phyloP scores from a whole-genome alignment of 257 asterid species.

The Eustoma russellianum region DNA sequence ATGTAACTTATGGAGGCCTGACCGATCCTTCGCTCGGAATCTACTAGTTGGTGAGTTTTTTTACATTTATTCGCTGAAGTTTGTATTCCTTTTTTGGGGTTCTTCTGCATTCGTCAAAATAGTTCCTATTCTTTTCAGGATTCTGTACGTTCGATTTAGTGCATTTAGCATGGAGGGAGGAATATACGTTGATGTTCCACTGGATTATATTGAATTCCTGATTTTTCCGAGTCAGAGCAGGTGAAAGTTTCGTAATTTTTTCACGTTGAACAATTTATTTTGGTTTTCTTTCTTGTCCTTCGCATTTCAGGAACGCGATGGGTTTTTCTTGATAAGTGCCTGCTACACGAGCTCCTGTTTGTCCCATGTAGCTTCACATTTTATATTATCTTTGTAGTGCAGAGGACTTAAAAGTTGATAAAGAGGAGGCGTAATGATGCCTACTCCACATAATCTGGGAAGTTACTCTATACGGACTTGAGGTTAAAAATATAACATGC shows the following conservation, averaged over 20 bases:
- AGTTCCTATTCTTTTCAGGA: constrained; percentile 13
- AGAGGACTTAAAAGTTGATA: too few species aligned
- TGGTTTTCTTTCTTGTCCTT: too few species aligned
- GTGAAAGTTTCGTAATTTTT: too few species aligned
- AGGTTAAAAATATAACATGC: too few species aligned
- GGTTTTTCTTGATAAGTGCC: neutral
- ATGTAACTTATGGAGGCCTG: constrained; percentile 10
- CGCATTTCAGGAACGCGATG: neutral
- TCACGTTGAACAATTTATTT: neutral
- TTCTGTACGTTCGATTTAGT: constrained; percentile 14
- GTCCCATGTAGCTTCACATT: too few species aligned
- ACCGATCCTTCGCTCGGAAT: constrained; percentile 5
- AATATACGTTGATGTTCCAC: constrained; percentile 31
- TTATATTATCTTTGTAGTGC: too few species aligned
- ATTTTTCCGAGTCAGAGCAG: constrained; percentile 63
- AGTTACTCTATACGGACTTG: too few species aligned
- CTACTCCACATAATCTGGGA: too few species aligned
- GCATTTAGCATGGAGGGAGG: constrained; percentile 44
- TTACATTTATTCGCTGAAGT: neutral
- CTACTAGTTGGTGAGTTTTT: constrained; percentile 16
- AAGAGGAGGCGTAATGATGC: too few species aligned
- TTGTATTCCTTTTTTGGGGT: neutral
- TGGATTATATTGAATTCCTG: constrained; percentile 69
- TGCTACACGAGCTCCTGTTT: too few species aligned
- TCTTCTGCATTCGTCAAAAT: neutral